These are phyloP conservation scores for Noccaea bulbosa DNA, from an alignment of 345 rosid species.

Conservation along the genomic window DNA sequence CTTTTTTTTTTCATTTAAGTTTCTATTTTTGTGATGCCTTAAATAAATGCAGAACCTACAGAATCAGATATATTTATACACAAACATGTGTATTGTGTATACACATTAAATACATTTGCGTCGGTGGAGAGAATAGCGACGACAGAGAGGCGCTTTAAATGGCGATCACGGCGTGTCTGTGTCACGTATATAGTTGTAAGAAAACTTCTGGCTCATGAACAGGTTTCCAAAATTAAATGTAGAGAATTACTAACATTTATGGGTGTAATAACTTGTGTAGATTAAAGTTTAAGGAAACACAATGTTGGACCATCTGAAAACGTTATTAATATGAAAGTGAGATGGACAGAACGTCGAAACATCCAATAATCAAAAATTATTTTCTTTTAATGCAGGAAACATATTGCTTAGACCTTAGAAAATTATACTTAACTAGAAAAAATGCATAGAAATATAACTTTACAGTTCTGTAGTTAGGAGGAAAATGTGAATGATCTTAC, in stretches of 20 bases:
- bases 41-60: constrained; percentile 18
- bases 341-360: constrained; percentile 20
- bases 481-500: constrained; percentile 47
- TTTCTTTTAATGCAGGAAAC: neutral
- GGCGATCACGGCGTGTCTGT: constrained; percentile 43
- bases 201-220: neutral
- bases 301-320: constrained; percentile 29
- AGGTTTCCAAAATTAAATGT: constrained; percentile 12
- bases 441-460: neutral
- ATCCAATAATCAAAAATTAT: neutral
- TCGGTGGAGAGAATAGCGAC: constrained; percentile 44
- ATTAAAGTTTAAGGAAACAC: constrained; percentile 5
- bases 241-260: constrained; percentile 30
- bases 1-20: neutral
- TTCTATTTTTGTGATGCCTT: constrained; percentile 7
- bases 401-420: no score
- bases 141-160: constrained; percentile 43
- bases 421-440: neutral
- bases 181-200: constrained; percentile 18
- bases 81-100: constrained; percentile 28
- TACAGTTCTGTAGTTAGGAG: neutral
- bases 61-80: constrained; percentile 9
- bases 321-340: constrained; percentile 27
- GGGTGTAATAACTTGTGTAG: neutral
- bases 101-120: constrained; percentile 30